Base-by-base conservation (phyloP, 2,329 filamentous ascomycete genomes). In the Fusarium armeniacum region DNA sequence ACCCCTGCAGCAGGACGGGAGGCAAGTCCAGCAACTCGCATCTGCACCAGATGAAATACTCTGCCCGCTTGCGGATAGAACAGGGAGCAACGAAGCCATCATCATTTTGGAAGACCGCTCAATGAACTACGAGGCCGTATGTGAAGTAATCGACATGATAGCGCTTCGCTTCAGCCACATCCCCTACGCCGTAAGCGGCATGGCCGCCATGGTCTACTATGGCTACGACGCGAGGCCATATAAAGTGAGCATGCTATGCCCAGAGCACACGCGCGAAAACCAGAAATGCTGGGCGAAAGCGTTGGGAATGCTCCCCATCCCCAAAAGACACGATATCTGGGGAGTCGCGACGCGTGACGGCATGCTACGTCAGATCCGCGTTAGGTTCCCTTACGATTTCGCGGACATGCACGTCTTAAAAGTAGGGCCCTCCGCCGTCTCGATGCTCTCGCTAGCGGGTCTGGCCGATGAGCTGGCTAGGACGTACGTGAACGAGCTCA, bases 141-240 rank as follows among this genome's bases (percentile, higher is more conserved):
- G 58, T 15, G 77, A 81, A 47, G 72, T 85, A 30, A 79, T 85
- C 66, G 68, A 73, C 26, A 71, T 74, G n/a, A 70, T 87, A 43
- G 78, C 82, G 59, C 49, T 52, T 0, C 74, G 78, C 6, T 78
- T 87, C 22, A 68, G 72, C 20, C 81, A 84, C 71, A 78, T 84
- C 2, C 81, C 78, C 22, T 86, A 85, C 72, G 81, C 81, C 13
- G 78, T 87, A 43, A 80, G 77, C 67, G 85, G 85, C 24, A 76
- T 79, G 24, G 79, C 79, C 0, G 84, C 83, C 15, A 77, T 87
- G 62, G 71, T 77, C 5, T 78, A 82, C 47, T 82, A 84, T 76
- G 84, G 83, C 47, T 81, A 70, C 6, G 64, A 60, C 10, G 73
- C 77, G 9, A 58, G 45, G 8, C 78, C 79, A 0, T 66, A 68